Conservation (phyloP, 208 protist species). For the Leishmania aethiopica region DNA sequence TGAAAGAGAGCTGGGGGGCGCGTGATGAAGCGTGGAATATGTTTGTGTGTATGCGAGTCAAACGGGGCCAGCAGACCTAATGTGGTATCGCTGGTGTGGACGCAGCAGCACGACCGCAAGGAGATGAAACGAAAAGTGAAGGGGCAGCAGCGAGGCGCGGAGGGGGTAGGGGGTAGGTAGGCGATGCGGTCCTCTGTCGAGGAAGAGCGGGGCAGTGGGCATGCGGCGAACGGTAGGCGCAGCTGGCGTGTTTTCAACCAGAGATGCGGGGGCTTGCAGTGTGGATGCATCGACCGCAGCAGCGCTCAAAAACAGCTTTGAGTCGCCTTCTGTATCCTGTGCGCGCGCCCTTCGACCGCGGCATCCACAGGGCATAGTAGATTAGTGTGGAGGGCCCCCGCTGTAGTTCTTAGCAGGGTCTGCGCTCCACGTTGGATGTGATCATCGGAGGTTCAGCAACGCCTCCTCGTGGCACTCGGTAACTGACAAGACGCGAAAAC, state of each 20-base stretch:
- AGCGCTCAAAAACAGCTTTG: neutral
- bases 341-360: neutral
- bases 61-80: neutral
- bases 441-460: neutral
- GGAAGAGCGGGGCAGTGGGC: neutral
- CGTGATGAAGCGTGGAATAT: neutral
- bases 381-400: too few species aligned
- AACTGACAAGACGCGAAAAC: neutral
- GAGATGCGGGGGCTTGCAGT: neutral
- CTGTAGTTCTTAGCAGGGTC: neutral
- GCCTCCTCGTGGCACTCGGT: neutral
- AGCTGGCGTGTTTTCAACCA: neutral
- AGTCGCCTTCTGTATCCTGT: neutral
- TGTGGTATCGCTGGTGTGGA: neutral
- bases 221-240: neutral
- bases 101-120: neutral
- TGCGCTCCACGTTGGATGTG: neutral
- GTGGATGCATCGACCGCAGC: neutral
- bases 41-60: neutral
- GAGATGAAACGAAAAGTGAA: neutral
- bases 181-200: neutral
- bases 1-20: neutral
- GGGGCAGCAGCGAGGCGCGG: neutral
- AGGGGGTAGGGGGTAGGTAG: neutral
- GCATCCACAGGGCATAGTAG: neutral